A percentile compares a stretch with the other conserved stretches of the same genome.
phyloP scores from a whole-genome alignment of 768 basidiomycete genomes.

The Leccinum broughii region DNA sequence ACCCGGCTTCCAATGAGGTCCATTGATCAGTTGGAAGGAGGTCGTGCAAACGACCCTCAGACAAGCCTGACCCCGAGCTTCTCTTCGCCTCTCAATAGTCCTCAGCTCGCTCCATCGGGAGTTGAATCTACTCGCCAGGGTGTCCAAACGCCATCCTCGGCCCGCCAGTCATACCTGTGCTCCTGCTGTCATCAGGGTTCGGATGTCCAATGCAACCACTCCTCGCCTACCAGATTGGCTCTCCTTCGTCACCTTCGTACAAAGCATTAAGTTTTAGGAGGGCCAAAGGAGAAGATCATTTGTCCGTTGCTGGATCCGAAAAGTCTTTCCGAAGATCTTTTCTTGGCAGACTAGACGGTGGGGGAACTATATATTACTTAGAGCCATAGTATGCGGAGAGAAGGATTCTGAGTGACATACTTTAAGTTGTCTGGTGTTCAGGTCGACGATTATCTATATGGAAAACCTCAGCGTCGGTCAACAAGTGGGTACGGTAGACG shows the following conservation, averaged over 20 bases:
- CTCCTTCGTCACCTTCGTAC: constrained; percentile 21
- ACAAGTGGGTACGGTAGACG: no score
- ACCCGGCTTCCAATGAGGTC: not conserved
- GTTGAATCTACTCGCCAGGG: not conserved
- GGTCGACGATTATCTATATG: no score
- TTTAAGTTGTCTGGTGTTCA: not conserved
- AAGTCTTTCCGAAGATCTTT: not conserved
- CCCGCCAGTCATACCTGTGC: constrained; percentile 7
- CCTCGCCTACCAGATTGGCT: not conserved
- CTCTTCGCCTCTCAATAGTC: not conserved
- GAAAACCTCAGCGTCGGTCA: no score
- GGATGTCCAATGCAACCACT: not conserved
- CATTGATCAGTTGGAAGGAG: constrained; percentile 1
- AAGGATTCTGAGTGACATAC: not conserved
- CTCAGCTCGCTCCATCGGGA: not conserved
- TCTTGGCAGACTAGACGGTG: not conserved
- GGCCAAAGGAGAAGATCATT: not conserved
- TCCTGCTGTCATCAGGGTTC: constrained; percentile 12
- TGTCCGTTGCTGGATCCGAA: constrained; percentile 15
- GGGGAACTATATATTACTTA: not conserved
- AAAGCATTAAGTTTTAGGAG: constrained; percentile 8
- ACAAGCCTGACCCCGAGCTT: not conserved
- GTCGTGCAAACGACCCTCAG: no score
- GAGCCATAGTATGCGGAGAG: no score
- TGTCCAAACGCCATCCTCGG: not conserved